phyloP scores from a whole-genome alignment of 2,329 filamentous ascomycete genomes.

The Ophiostoma pallidulum region DNA sequence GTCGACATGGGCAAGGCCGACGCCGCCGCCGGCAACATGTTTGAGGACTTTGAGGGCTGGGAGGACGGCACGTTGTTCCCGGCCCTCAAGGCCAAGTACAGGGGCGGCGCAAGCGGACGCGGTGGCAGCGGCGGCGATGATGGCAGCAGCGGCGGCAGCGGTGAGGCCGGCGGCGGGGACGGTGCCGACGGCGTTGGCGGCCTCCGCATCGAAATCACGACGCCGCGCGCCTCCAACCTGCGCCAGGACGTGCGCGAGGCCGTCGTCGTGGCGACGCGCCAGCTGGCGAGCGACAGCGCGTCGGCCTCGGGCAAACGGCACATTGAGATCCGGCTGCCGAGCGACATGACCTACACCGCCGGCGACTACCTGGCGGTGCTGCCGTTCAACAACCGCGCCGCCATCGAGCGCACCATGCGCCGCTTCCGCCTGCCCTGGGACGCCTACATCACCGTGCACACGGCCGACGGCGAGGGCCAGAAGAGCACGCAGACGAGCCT shows the following conservation, averaged over 20 bases:
- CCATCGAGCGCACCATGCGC: conserved; percentile 52
- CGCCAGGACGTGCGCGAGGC: conserved; percentile 33
- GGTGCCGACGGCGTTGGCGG: too few relatives aligned
- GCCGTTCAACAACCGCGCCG: conserved; percentile 56
- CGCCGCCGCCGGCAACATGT: conserved; percentile 54
- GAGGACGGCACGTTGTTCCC: conserved; percentile 47
- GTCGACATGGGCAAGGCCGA: conserved; percentile 47
- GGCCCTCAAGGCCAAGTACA: conserved; percentile 37
- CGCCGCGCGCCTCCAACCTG: background rate
- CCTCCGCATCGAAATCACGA: too few relatives aligned
- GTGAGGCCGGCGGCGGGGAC: background rate
- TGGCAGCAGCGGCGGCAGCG: too few relatives aligned
- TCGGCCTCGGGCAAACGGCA: conserved; percentile 58
- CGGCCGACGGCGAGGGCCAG: conserved; percentile 15
- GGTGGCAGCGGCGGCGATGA: background rate
- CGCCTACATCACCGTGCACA: conserved; percentile 50
- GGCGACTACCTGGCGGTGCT: conserved; percentile 69
- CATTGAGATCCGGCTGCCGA: conserved; percentile 58
- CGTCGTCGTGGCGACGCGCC: conserved; percentile 42
- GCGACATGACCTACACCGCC: conserved; percentile 54
- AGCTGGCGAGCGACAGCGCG: conserved; percentile 35
- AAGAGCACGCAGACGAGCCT: conserved; percentile 42
- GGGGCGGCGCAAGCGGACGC: background rate
- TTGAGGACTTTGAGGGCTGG: conserved; percentile 59
- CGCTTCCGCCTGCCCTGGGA: conserved; percentile 61